Conservation (phyloP, 2,329 filamentous ascomycete genomes). For the Talaromyces funiculosus region DNA sequence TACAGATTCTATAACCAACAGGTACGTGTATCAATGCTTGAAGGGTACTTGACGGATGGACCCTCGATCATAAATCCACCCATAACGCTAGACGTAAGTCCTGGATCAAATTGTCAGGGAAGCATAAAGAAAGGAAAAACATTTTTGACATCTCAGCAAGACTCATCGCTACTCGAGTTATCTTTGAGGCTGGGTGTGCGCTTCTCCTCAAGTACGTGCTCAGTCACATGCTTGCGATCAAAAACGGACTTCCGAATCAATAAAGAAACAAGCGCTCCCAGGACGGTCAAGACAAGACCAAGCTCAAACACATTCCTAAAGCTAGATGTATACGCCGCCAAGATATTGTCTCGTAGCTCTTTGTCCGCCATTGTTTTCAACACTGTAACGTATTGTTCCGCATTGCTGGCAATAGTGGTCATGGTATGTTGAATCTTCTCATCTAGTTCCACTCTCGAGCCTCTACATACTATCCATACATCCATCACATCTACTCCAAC, state of each 20-base stretch:
- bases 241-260: not conserved
- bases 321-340: not conserved
- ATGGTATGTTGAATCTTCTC: too few species aligned
- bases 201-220: constrained; percentile 3
- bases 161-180: constrained; percentile 11
- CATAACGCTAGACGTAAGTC: not conserved
- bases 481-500: too few species aligned
- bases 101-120: not conserved
- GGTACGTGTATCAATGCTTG: not conserved
- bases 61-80: not conserved
- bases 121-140: not conserved
- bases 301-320: not conserved
- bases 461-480: too few species aligned
- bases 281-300: not conserved
- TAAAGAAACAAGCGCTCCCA: constrained; percentile 1
- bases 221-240: constrained; percentile 3
- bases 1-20: not conserved
- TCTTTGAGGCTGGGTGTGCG: not conserved
- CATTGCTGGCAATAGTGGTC: not conserved
- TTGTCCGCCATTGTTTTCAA: not conserved
- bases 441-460: too few species aligned
- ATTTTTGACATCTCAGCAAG: not conserved
- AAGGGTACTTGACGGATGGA: not conserved
- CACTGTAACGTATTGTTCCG: constrained; percentile 1
- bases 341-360: not conserved